These are phyloP conservation scores for Paspalum vaginatum DNA, from an alignment of 176 grass and related monocot species.

Conservation along the genomic window DNA sequence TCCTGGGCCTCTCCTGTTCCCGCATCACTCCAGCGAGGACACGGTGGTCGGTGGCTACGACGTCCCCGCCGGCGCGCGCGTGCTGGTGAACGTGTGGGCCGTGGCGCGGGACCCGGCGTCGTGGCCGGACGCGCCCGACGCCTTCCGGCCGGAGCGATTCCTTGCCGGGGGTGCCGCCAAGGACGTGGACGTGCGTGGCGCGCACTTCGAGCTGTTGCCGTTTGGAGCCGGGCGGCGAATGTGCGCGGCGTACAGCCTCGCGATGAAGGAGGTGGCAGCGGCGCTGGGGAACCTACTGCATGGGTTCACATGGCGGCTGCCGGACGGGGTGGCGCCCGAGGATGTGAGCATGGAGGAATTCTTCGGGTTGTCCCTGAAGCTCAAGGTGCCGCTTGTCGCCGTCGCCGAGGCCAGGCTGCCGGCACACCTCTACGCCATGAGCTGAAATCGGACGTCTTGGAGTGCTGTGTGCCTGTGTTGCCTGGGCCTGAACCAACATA, in stretches of 20 bases:
- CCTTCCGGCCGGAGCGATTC: slow-evolving; percentile 54
- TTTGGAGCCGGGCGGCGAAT: slow-evolving; percentile 62
- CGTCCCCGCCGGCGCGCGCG: slow-evolving; percentile 25
- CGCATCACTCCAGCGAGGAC: slow-evolving; percentile 38
- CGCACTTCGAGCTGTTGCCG: slow-evolving; percentile 57
- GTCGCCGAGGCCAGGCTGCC: slow-evolving; percentile 26
- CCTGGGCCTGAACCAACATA: too few species aligned
- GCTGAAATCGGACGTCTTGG: too few species aligned
- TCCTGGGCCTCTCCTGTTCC: slow-evolving; percentile 28
- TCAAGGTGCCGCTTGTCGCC: slow-evolving; percentile 34
- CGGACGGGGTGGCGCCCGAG: slow-evolving; percentile 33
- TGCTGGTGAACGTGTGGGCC: slow-evolving; percentile 52
- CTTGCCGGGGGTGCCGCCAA: background rate
- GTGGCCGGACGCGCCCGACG: slow-evolving; percentile 51
- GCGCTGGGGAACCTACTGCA: slow-evolving; percentile 54
- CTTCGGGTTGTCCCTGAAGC: background rate
- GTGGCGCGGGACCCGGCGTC: slow-evolving; percentile 56
- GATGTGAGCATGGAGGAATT: slow-evolving; percentile 38
- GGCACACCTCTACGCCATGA: background rate
- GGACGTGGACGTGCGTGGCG: slow-evolving; percentile 46
- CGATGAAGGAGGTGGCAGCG: slow-evolving; percentile 47
- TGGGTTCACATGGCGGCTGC: slow-evolving; percentile 54
- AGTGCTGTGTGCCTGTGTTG: too few species aligned
- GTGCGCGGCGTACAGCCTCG: slow-evolving; percentile 55
- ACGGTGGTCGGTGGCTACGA: slow-evolving; percentile 44